Percentiles rank a stretch among this genome's conserved stretches.
Conservation (phyloP, 2,329 filamentous ascomycete genomes). For the Aspergillus piperis region DNA sequence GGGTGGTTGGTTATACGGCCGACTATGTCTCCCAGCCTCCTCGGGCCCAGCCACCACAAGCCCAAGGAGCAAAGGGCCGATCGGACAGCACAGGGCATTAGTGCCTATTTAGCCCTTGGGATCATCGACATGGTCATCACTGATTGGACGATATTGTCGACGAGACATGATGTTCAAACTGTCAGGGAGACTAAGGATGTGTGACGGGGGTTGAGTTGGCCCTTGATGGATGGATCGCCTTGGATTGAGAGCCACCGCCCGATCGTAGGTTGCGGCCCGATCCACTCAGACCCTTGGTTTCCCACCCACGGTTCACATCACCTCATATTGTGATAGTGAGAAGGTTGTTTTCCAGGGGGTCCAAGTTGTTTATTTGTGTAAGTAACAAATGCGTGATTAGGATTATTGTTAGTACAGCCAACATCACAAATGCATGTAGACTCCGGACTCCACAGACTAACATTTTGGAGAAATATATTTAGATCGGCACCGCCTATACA, state of each 20-base stretch:
- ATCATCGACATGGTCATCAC: conserved; percentile 12
- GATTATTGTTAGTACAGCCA: no score
- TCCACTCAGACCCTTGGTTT: neutral
- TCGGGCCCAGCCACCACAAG: conserved; percentile 1
- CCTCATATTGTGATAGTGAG: no score
- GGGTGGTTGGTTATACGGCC: conserved; percentile 7
- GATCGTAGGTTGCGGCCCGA: neutral
- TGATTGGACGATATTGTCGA: conserved; percentile 9
- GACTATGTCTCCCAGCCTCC: conserved; percentile 18
- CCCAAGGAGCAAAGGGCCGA: conserved; percentile 3
- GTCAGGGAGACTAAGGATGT: neutral
- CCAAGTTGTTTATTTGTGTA: no score
- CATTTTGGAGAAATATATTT: no score
- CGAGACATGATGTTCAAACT: neutral
- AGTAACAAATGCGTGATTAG: no score
- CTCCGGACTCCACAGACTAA: no score
- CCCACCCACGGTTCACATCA: no score
- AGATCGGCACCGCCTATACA: no score
- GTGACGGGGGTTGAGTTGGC: neutral
- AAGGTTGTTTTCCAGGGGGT: no score
- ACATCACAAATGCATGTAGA: no score
- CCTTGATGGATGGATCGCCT: neutral
- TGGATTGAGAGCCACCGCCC: neutral
- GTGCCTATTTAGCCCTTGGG: neutral
- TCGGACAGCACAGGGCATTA: neutral